Base-by-base conservation (phyloP, 2,329 filamentous ascomycete species). In the Colletotrichum tofieldiae region DNA sequence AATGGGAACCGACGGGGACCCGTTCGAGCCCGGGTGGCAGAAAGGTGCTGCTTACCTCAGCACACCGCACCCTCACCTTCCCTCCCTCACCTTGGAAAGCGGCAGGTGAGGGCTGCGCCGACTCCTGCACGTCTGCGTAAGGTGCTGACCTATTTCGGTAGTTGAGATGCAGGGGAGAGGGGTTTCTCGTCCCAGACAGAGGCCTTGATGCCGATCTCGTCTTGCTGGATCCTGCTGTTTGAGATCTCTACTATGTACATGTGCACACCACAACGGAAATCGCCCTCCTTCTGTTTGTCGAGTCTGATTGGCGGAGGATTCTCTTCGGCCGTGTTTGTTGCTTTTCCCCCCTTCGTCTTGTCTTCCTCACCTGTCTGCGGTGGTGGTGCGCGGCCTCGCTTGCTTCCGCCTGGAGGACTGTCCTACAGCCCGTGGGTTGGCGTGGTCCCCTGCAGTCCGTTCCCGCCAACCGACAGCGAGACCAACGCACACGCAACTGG, bases 81-180 rank as follows among this genome's bases (percentile, higher is more conserved):
- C 29, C 47, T 23, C 11, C 20, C 35, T 39, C 54, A 37, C 37
- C 35, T 16, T 29, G 12, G 35, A 29, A 55, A 12, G 52, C 35
- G n/a, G 52, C 29, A 43, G 41, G 41, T 20, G 6, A 18, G 29
- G 16, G 23, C 49, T 52, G 37, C 52, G n/a, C 16, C 5, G 18
- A 23, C 29, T 61, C 37, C 43, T 61, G 58, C 58, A 35, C n/a
- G 58, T 20, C 29, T 62, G 29, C 29, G 29, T 47, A 51, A 39
- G 45, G 59, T 51, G 58, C 58, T 35, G 58, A 62, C 59, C 59
- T 39, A n/a, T 62, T 29, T 35, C 59, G 59, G 59, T 37, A 62
- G 32, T 62, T 62, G 29, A 35, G 47, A 60, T 47, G 58, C 58
- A 60, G n/a, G 58, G 58, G 43, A 11, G 35, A 37, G 35, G 35